These are phyloP conservation scores for Malassezia pachydermatis DNA, from an alignment of 1,284 basidiomycete species.

Conservation along the genomic window DNA sequence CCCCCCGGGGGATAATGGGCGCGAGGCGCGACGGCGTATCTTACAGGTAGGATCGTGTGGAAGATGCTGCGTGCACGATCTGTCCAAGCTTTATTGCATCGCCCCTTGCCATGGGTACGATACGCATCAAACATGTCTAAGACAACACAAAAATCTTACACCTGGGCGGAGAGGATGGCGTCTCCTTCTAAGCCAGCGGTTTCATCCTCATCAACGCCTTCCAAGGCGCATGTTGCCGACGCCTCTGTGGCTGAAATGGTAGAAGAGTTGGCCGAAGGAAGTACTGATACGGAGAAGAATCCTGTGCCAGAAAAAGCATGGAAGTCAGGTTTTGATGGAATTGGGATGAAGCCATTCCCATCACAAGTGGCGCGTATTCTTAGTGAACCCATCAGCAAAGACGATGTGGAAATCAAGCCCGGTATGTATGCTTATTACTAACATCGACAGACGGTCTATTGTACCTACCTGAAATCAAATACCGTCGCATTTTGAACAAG, in stretches of 20 bases:
- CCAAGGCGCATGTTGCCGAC: neutral
- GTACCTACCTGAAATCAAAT: slow-evolving; percentile 96
- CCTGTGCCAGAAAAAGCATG: slow-evolving; percentile 54
- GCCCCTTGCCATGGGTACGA: neutral
- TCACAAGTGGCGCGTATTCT: slow-evolving; percentile 66
- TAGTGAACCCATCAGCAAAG: slow-evolving; percentile 62
- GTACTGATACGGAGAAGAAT: too few species aligned
- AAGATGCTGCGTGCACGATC: too few species aligned
- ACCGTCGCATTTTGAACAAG: slow-evolving; percentile 81
- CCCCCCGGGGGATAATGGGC: too few species aligned
- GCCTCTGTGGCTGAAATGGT: too few species aligned
- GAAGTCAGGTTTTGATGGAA: slow-evolving; percentile 75
- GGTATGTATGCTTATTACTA: too few species aligned
- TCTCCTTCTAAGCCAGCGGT: neutral
- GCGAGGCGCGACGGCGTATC: too few species aligned
- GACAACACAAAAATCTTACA: neutral
- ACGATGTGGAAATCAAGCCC: slow-evolving; percentile 90
- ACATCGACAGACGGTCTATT: slow-evolving; percentile 85
- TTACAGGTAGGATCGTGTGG: too few species aligned
- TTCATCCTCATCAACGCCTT: neutral
- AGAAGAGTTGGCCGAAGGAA: neutral
- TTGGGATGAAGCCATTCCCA: slow-evolving; percentile 68
- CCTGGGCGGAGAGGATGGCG: neutral
- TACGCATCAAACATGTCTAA: neutral
- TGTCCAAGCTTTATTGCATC: neutral